These are phyloP conservation scores for Chlorella sp. DNA, from an alignment of 139 green algal species.

Conservation along the genomic window DNA sequence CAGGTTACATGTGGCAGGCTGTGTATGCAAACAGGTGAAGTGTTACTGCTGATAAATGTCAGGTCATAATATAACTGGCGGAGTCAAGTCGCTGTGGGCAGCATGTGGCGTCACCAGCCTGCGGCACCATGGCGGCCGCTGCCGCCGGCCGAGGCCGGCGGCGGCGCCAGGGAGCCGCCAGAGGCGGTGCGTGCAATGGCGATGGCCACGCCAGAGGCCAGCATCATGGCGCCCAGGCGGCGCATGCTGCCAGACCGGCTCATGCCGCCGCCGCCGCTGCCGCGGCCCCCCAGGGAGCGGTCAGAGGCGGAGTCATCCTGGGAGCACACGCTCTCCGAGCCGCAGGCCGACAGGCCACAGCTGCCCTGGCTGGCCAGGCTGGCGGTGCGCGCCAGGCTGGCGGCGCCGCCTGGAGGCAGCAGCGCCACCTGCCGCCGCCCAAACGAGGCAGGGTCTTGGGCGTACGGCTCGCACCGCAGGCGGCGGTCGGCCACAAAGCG, in stretches of 20 bases:
- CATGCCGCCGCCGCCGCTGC: neutral
- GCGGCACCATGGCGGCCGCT: neutral
- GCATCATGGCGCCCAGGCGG: slow-evolving; percentile 43
- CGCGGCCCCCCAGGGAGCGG: neutral
- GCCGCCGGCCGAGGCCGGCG: neutral
- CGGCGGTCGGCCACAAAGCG: slow-evolving; percentile 70
- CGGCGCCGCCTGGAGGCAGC: neutral
- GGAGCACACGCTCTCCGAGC: neutral
- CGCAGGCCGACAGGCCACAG: neutral
- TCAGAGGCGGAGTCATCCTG: neutral
- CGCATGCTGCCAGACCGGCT: slow-evolving; percentile 2
- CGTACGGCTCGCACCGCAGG: slow-evolving; percentile 35
- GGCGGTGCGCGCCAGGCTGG: neutral
- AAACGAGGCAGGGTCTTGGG: slow-evolving; percentile 40
- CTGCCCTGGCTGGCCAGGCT: neutral
- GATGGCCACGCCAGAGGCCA: slow-evolving; percentile 44
- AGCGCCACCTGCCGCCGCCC: slow-evolving; percentile 26
- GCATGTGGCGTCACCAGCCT: neutral
- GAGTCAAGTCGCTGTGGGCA: too few relatives aligned
- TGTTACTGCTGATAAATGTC: too few relatives aligned
- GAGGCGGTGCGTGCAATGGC: slow-evolving; percentile 33
- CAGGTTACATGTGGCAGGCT: too few relatives aligned
- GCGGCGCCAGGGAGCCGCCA: neutral
- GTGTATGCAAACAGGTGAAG: too few relatives aligned
- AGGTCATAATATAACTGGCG: too few relatives aligned